Evolutionary conservation across 129 eudicot species (phyloP).

Genomic region (Rutidosis leptorrhynchoides): DNA sequence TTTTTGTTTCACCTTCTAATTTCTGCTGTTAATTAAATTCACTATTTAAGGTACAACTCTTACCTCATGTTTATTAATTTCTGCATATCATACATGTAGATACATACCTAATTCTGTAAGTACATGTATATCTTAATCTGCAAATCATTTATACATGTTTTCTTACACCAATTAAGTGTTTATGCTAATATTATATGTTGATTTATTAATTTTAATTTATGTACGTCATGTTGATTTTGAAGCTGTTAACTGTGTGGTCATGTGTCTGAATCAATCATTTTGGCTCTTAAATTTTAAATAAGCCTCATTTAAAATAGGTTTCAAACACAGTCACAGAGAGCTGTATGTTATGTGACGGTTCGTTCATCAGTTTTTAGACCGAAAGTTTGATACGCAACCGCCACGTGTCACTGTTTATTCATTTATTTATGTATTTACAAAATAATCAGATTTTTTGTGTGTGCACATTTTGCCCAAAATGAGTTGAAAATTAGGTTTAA

Average conservation of each 20-base stretch:
- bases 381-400: no score
- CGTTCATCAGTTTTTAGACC: not conserved
- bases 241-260: constrained; percentile 22
- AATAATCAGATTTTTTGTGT: not conserved
- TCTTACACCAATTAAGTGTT: not conserved
- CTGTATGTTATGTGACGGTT: not conserved
- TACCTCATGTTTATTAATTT: constrained; percentile 5
- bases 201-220: not conserved
- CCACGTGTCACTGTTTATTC: no score
- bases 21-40: not conserved
- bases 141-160: not conserved
- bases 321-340: no score
- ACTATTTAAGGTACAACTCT: constrained; percentile 22
- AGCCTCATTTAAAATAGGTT: constrained; percentile 13
- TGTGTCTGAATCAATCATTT: constrained; percentile 16
- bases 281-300: constrained; percentile 24
- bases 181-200: constrained; percentile 1
- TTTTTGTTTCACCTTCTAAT: constrained; percentile 17
- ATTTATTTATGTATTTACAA: no score
- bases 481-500: not conserved
- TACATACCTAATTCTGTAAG: not conserved
- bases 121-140: constrained; percentile 4
- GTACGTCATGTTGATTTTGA: constrained; percentile 10
- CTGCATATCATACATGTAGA: not conserved
- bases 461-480: not conserved